Base-by-base conservation (phyloP, 2,329 filamentous ascomycete genomes). In the Arthrobotrys musiformis region DNA sequence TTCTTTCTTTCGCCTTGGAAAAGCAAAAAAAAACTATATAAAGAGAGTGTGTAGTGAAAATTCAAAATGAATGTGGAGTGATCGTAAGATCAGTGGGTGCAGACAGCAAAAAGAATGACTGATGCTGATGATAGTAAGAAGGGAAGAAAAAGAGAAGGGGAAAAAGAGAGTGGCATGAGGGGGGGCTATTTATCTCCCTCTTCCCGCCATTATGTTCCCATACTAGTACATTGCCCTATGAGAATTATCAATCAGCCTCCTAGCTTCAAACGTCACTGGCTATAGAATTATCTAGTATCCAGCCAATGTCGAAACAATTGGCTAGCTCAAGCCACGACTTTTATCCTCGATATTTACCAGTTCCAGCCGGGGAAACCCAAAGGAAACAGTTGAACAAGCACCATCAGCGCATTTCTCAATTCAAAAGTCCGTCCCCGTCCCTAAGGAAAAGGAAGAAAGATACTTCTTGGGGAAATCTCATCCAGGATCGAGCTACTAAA, bases 171-270 rank as follows among this genome's bases (percentile, higher is more conserved):
- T 19, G 35, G 54, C 52, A 17, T 11, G 19, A 26, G 30, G 30
- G 48, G 26, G 42, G 54, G 30, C 63, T 70, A 70, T 70, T 70
- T 70, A 70, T 70, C 66, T 28, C 28, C 19, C 22, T 33, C 28
- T 8, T 13, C 58, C 26, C n/a, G 7, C n/a, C 13, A 35, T 4
- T 1, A 5, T n/a, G 5, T 8, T 7, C 26, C 28, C 28, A 56
- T 48, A 48, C 6, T 48, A 24, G 44, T 15, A 26, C 24, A 24
- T 3, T 48, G 24, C 6, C 7, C 9, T 17, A 40, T 2, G 5
- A 40, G n/a, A 1, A 42, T 42, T 42, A 42, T n/a, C 40, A 42
- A 42, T 42, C 40, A 42, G 1, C 4, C 2, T 42, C n/a, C n/a
- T 19, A 42, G n/a, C 40, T 19, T 42, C n/a, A 42, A 42, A 2